Evolutionary conservation across 495 filamentous ascomycete species (phyloP).

Genomic region (Bathelium albidoporum): DNA sequence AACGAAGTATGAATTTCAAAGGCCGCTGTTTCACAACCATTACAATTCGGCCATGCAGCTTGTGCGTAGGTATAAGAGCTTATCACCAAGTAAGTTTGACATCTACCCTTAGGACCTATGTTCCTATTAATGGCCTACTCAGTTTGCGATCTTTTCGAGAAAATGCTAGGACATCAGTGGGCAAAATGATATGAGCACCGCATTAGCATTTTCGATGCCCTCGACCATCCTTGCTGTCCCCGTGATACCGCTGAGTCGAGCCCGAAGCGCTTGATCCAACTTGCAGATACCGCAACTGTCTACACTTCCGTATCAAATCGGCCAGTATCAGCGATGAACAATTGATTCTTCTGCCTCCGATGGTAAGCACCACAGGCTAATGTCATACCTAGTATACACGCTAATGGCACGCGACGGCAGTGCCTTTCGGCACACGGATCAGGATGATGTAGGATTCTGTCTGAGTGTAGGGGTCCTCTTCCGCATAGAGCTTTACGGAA

Average conservation of each 20-base stretch:
- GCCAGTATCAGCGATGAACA: not conserved
- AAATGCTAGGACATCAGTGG: not conserved
- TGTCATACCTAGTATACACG: no score
- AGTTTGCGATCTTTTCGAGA: not conserved
- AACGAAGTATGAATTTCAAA: not conserved
- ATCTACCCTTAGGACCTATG: not conserved
- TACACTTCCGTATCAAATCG: not conserved
- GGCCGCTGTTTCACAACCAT: not conserved
- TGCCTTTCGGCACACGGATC: no score
- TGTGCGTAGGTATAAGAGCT: not conserved
- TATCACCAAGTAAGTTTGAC: not conserved
- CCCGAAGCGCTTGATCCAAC: not conserved
- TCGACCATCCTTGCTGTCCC: not conserved
- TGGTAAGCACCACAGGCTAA: no score
- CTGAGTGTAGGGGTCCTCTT: no score
- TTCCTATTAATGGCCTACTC: not conserved
- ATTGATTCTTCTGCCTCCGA: not conserved
- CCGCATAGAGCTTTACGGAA: no score
- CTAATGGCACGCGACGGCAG: no score
- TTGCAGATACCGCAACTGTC: not conserved
- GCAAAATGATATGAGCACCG: not conserved
- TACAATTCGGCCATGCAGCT: not conserved
- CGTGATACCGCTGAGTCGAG: not conserved
- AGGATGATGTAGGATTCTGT: no score
- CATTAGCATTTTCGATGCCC: not conserved